Conservation (phyloP, 2,329 filamentous ascomycete genomes). For the Berkeleyomyces basicola region DNA sequence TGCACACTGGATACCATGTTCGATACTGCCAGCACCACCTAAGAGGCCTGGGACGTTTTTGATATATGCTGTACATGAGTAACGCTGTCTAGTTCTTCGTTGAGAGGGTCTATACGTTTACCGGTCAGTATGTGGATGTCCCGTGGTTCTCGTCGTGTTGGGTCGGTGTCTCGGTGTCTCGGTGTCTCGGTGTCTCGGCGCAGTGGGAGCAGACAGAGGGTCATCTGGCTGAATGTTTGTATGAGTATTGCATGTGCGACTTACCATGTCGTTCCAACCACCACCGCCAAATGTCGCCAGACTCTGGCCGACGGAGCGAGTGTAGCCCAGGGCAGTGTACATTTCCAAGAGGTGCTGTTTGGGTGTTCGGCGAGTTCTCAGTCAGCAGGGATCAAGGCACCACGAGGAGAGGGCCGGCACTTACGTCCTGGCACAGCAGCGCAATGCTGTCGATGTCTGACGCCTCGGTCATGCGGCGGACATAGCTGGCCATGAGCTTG, state of each 20-base stretch:
- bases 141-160: not conserved
- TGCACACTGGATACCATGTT: not conserved
- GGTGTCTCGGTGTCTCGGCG: too few species aligned
- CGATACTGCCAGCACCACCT: not conserved
- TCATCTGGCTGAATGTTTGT: not conserved
- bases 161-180: too few species aligned
- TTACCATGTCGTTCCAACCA: slow-evolving; percentile 69
- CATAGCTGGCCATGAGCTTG: slow-evolving; percentile 57
- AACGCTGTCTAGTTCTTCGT: slow-evolving; percentile 1
- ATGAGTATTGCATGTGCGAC: slow-evolving; percentile 14
- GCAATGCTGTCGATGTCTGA: slow-evolving; percentile 56
- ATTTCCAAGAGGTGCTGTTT: slow-evolving; percentile 48
- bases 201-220: too few species aligned
- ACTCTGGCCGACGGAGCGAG: slow-evolving; percentile 45
- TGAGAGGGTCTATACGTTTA: slow-evolving; percentile 1
- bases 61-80: not conserved
- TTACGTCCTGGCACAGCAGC: slow-evolving; percentile 57
- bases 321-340: slow-evolving; percentile 63
- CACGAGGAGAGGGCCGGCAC: slow-evolving; percentile 15
- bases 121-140: not conserved
- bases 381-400: not conserved
- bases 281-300: slow-evolving; percentile 58
- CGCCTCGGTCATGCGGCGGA: slow-evolving; percentile 57
- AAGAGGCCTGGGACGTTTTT: not conserved
- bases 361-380: not conserved